Base-by-base conservation (phyloP, 2,329 filamentous ascomycete species). In the Cadophora sp. region DNA sequence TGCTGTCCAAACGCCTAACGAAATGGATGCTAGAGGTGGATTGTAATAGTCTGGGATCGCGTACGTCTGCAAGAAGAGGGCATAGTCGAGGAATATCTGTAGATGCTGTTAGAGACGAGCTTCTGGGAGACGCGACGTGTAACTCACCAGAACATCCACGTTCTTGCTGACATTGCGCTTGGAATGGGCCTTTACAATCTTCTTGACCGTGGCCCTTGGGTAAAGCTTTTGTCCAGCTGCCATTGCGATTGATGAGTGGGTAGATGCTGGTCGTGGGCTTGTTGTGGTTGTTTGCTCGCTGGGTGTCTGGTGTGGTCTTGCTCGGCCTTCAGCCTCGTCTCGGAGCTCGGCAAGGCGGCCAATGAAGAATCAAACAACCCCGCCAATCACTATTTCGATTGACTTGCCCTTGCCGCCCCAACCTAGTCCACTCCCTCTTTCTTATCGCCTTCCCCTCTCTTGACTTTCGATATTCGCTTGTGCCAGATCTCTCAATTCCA, bases 151-250 rank as follows among this genome's bases (percentile, higher is more conserved):
- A 66, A 96, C 89, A 79, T 97, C 94, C 36, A 89, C 91, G 79
- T 96, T 94, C 79, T 93, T 96, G 82, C 90, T 93, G 70, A 97
- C 80, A 71, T 86, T 91, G 76, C 90, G 89, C 70, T 92, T 91
- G 9, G 93, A 91, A 79, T 97, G 93, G 20, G 93, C 93, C 80
- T 97, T 97, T 75, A 96, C 85, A 68, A 96, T 95, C 79, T 94
- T 94, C 80, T 94, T 96, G 73, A 97, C 84, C 0, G 92, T 96
- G 20, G 88, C 89, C 70, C 94, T 89, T 13, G 94, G 94, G 75
- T 97, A 97, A 16, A 92, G 83, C 73, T 93, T 95, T 76, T 90
- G 89, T 24, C 87, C 83, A 14, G 73, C 67, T 55, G 76, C 76
- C 76, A 78, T 78, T 47, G 43, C 51, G 60, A n/a, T 4, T 43